Evolutionary conservation across 1,284 basidiomycete species (phyloP), one percentile per base, ranked within the genome.

Genomic region (Leccinum variabile): DNA sequence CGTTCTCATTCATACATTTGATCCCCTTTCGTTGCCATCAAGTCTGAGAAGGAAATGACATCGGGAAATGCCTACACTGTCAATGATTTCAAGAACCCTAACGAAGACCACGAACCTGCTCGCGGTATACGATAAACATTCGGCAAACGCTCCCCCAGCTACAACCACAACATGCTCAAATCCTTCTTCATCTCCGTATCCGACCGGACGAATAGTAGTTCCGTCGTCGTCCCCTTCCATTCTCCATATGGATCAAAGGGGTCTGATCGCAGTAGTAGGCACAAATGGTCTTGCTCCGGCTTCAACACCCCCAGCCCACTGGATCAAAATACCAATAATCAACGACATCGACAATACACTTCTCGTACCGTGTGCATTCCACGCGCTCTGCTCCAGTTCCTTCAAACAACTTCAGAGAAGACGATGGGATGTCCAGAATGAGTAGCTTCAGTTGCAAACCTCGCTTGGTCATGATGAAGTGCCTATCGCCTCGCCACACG

Each of bases 311-410:
- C 71, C 22, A 68, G 2, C 5, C 71, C 71, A 25, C 59, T 72
- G n/a, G 68, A 46, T 75, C 72, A 56, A 75, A 74, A 39, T 67
- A 75, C 74, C 74, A 72, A 37, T 73, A 76, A 25, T 72, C 72
- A 3, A 72, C 72, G 6, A 76, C 62, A 5, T 70, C 73, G 4
- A 75, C 69, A n/a, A 62, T 68, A 25, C 72, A 73, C 32, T 54
- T 66, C 9, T 64, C 63, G 32, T 73, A 64, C 33, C 55, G 62
- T 8, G 57, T 57, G 54, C 68, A 65, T 44, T 72, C 70, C 8
- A n/a, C 41, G 7, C 46, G 7, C 2, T 49, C 49, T 30, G 5
- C 53, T n/a, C 63, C 67, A 13, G 25, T 33, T 5, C 67, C 67
- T 50, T 76, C 71, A 28, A 71, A 59, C 16, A 72, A 37, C 44